Evolutionary conservation across 2,329 filamentous ascomycete species (phyloP), one percentile per base, ranked within the genome.

Genomic region (Lachnellula occidentalis): DNA sequence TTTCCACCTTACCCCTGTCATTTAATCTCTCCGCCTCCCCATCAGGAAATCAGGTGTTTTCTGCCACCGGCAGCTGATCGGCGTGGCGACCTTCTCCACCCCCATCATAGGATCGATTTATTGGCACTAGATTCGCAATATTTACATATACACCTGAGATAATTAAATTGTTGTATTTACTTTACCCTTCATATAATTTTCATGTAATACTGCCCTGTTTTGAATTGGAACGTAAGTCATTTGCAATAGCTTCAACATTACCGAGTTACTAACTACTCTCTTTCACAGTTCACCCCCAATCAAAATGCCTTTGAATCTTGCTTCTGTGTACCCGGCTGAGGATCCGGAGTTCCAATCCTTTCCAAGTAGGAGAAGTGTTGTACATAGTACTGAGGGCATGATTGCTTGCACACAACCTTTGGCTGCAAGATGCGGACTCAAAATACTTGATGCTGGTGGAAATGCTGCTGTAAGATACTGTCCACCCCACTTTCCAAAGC

Each of bases 371-470:
- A 79, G 94, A 59, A 96, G 92, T 64, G 91, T 95, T 12, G 90
- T 97, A 12, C 92, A 97, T 70, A 96, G 90, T 70, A 92, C 88
- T 5, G 87, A 92, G 66, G 92, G 91, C 45, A 96, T 97, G 55
- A 88, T 97, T 47, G 82, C 92, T 11, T 95, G 88, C 69, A 88
- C 90, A 1, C 92, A 97, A 70, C 91, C 94, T 14, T 76, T 97
- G 53, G 94, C 94, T 5, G 87, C 89, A 22, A 88, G 88, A 72
- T 95, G 91, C 57, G 94, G 94, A 21, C 81, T 96, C 50, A 84
- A 88, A 54, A 79, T 97, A 39, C 75, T 99, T n/a, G 82, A 85
- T 55, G 85, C 88, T 47, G 94, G 94, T 54, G 94, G 94, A 51
- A 99, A 97, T 75, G 91, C 90, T 58, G 94, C 92, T 62, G 90